Evolutionary conservation across 305 asterid genomes (phyloP), one percentile per base, ranked within the genome.

Genomic region (Fraxinus baroniana): DNA sequence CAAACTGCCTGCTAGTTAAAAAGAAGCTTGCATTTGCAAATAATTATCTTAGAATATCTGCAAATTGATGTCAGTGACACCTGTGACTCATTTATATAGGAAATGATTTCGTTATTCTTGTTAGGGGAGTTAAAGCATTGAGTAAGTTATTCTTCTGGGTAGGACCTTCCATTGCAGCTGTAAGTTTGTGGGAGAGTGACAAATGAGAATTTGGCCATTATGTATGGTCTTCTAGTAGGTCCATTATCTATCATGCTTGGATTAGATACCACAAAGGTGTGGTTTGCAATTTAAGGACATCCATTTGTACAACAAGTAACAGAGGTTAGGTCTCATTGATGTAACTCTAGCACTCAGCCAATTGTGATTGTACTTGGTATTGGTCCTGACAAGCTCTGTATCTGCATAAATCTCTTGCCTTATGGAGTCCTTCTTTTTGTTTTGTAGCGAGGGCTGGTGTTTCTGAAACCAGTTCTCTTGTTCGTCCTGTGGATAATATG

Each of bases 361-460:
- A 30, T 32, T 74, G 68, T 22, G 24, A 37, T 60, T 22, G 64
- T 71, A 37, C 46, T 78, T 35, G 44, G 5, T n/a, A 55, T 17
- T 78, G 26, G 62, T 75, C 17, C 18, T 72, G 74, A 62, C 78
- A 87, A 44, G 83, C 85, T 68, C 76, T 70, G 74, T 66, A 18
- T 70, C 76, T 70, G 41, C 76, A 32, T 30, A 70, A 70, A 70
- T 70, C 76, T 70, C 12, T 33, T 49, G 35, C 78, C 87, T 79
- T 76, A 55, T 72, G 32, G 73, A 49, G 2, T 81, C 79, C 68
- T 79, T 74, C 77, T 78, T 75, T 57, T 81, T 66, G 32, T 83
- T 79, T 22, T 81, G 87, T 91, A 92, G 95, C 88, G 72, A 87
- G 94, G 88, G 82, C 84, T 24, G 84, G 89, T 82, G 88, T 86